These are phyloP conservation scores for Gossypium sturtianum DNA, from an alignment of 345 rosid species.

Conservation along the genomic window DNA sequence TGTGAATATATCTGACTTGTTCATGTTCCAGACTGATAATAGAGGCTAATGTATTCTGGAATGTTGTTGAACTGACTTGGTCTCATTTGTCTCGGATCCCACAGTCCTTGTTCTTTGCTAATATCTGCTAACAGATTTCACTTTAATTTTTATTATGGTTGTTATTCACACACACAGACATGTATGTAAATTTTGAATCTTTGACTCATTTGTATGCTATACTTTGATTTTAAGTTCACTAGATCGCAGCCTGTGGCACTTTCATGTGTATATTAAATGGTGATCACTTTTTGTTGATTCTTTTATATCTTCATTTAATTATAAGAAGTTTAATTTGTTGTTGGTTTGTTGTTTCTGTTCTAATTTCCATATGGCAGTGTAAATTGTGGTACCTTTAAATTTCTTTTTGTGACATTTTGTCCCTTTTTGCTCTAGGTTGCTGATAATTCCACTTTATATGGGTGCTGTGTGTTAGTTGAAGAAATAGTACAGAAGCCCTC, in stretches of 20 bases:
- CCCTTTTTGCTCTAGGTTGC: slow-evolving; percentile 50
- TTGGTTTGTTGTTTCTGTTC: background rate
- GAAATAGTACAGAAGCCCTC: slow-evolving; percentile 90
- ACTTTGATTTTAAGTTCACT: background rate
- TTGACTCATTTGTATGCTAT: background rate
- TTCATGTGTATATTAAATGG: background rate
- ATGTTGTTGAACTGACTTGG: background rate
- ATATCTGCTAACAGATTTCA: background rate
- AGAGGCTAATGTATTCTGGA: background rate
- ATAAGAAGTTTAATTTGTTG: background rate
- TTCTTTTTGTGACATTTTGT: background rate
- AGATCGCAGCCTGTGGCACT: background rate
- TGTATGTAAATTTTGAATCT: background rate
- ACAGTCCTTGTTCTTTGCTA: background rate
- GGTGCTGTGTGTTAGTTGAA: slow-evolving; percentile 85
- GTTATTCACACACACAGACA: background rate
- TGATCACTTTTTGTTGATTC: background rate
- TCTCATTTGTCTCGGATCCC: background rate
- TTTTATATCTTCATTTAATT: background rate
- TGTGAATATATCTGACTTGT: background rate
- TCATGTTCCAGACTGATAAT: background rate
- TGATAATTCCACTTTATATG: slow-evolving; percentile 85
- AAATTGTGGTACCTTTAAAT: background rate
- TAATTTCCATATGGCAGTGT: background rate
- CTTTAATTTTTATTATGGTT: background rate